Evolutionary conservation across 306 rosid species (phyloP).

Genomic region (Cucurbita pepo): DNA sequence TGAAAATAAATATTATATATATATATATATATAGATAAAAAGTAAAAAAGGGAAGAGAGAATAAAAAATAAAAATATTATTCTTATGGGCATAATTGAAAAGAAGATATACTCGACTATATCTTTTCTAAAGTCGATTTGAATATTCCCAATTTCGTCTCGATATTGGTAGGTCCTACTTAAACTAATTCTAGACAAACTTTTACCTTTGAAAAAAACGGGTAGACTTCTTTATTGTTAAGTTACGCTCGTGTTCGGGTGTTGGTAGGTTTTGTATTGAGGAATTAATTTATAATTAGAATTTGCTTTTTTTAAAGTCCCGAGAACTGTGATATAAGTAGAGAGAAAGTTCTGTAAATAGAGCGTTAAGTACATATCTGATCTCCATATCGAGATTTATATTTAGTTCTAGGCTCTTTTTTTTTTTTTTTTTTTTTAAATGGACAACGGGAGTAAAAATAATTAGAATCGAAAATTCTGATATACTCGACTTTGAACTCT

Average conservation of each 20-base stretch:
- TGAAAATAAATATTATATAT: not conserved
- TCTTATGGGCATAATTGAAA: not conserved
- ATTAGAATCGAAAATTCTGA: accelerated
- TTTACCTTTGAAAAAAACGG: too few species aligned
- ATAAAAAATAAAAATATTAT: not conserved
- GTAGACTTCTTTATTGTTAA: not conserved
- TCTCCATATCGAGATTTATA: too few species aligned
- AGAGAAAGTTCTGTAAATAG: too few species aligned
- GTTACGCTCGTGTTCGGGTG: not conserved
- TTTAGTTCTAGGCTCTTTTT: too few species aligned
- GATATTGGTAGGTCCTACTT: not conserved
- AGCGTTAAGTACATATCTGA: too few species aligned
- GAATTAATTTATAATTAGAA: too few species aligned
- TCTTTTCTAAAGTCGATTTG: not conserved
- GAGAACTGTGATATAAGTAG: too few species aligned
- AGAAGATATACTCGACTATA: not conserved
- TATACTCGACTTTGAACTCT: not conserved
- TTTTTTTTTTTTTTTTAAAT: too few species aligned
- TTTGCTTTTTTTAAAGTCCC: too few species aligned
- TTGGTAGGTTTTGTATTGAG: not conserved
- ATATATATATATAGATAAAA: not conserved
- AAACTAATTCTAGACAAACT: too few species aligned
- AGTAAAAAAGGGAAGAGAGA: not conserved
- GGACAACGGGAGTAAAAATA: too few species aligned
- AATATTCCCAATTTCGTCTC: not conserved